phyloP scores from a whole-genome alignment of 495 filamentous ascomycete genomes.

The Rostrohypoxylon terebratum region DNA sequence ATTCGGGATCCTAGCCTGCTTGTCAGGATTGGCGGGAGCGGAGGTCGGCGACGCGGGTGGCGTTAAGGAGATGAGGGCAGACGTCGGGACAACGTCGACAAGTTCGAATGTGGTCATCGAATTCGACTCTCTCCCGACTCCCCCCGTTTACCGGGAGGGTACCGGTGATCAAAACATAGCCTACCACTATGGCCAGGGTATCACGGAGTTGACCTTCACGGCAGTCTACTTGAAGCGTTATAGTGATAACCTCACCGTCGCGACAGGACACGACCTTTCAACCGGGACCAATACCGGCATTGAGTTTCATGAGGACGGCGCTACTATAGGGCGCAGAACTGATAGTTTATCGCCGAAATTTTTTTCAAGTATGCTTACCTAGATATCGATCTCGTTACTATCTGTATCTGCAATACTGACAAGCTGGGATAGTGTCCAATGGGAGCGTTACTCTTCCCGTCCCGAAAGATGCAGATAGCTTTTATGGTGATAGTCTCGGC shows the following conservation, averaged over 20 bases:
- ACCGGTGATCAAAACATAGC: not conserved
- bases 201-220: conserved; percentile 19
- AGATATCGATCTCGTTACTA: not conserved
- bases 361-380: conserved; percentile 22
- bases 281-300: not conserved
- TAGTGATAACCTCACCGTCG: conserved; percentile 15
- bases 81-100: conserved; percentile 15
- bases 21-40: conserved; percentile 35
- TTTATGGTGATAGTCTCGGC: conserved; percentile 17
- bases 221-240: conserved; percentile 27
- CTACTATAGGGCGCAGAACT: not conserved
- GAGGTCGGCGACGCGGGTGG: not conserved
- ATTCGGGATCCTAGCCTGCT: conserved; percentile 43
- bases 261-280: not conserved
- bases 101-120: conserved; percentile 18
- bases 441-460: conserved; percentile 11
- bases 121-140: conserved; percentile 3
- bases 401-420: conserved; percentile 8
- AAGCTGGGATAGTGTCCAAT: conserved; percentile 17
- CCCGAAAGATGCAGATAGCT: not conserved
- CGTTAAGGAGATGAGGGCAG: not conserved
- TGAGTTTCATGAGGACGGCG: not conserved
- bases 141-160: conserved; percentile 10
- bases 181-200: conserved; percentile 2
- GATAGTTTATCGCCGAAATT: conserved; percentile 3